These are phyloP conservation scores for Aureobasidium zeae DNA, from an alignment of 2,329 filamentous ascomycete species.

Conservation along the genomic window DNA sequence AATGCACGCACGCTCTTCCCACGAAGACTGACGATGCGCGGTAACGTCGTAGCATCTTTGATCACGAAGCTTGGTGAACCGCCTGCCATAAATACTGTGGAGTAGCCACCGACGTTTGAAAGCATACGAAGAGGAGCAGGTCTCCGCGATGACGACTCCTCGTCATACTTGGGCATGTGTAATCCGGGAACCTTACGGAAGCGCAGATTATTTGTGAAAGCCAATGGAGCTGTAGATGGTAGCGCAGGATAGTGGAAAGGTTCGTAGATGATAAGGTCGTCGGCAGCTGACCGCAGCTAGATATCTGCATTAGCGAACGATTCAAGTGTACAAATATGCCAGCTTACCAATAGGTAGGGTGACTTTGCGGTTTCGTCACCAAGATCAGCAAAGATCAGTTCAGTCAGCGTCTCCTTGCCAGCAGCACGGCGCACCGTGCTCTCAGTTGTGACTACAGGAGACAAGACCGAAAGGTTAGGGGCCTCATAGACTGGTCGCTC, in stretches of 20 bases:
- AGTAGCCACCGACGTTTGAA: slow-evolving; percentile 64
- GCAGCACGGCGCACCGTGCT: slow-evolving; percentile 61
- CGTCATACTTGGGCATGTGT: slow-evolving; percentile 50
- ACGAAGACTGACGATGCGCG: slow-evolving; percentile 54
- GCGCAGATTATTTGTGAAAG: slow-evolving; percentile 51
- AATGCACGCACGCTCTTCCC: slow-evolving; percentile 61
- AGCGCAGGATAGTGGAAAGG: slow-evolving; percentile 51
- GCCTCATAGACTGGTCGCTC: slow-evolving; percentile 62
- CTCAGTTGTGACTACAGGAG: slow-evolving; percentile 64
- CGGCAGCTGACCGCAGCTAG: slow-evolving; percentile 65
- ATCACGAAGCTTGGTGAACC: slow-evolving; percentile 71
- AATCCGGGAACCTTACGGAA: slow-evolving; percentile 70
- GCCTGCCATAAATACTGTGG: slow-evolving; percentile 74
- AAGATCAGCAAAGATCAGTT: slow-evolving; percentile 75
- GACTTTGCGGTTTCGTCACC: slow-evolving; percentile 62
- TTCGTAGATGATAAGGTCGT: slow-evolving; percentile 82
- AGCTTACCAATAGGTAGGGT: slow-evolving; percentile 71
- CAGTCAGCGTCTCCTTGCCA: slow-evolving; percentile 62
- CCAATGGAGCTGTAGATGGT: slow-evolving; percentile 26
- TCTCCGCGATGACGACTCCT: slow-evolving; percentile 41
- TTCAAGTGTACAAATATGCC: not conserved
- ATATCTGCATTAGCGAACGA: slow-evolving; percentile 17
- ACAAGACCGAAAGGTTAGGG: slow-evolving; percentile 68
- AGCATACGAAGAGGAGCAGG: slow-evolving; percentile 48
- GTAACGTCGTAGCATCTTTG: slow-evolving; percentile 67